phyloP scores from a whole-genome alignment of 768 basidiomycete genomes.

The Termitomyces sp. region DNA sequence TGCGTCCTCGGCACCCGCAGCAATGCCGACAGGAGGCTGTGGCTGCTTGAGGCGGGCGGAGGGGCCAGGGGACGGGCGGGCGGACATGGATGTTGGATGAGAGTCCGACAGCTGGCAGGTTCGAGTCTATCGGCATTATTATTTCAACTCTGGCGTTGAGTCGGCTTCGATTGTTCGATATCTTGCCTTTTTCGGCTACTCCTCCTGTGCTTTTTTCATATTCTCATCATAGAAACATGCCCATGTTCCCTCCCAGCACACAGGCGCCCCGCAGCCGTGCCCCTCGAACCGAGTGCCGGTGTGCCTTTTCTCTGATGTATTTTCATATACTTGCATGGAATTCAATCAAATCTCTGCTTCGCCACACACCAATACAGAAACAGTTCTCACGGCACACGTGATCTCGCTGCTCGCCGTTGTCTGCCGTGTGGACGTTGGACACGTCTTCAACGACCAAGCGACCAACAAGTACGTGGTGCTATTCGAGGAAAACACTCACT shows the following conservation, averaged over 20 bases:
- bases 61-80: slow-evolving; percentile 56
- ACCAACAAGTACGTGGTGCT: slow-evolving; percentile 15
- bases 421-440: slow-evolving; percentile 7
- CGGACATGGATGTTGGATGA: slow-evolving; percentile 62
- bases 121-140: slow-evolving; percentile 22
- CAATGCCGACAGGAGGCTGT: slow-evolving; percentile 56
- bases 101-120: slow-evolving; percentile 34
- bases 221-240: not conserved
- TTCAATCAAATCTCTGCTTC: not conserved
- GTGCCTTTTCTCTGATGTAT: not conserved
- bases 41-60: slow-evolving; percentile 47
- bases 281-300: not conserved
- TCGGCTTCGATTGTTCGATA: slow-evolving; percentile 35
- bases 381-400: slow-evolving; percentile 2
- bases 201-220: slow-evolving; percentile 15
- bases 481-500: slow-evolving; percentile 6
- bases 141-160: slow-evolving; percentile 33
- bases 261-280: not conserved
- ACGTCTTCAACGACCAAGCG: not conserved
- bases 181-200: slow-evolving; percentile 37
- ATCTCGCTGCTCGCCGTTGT: not conserved
- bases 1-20: slow-evolving; percentile 79
- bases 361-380: slow-evolving; percentile 6
- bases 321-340: not conserved
- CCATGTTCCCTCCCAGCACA: not conserved